Evolutionary conservation across 2,329 filamentous ascomycete species (phyloP).

Genomic region (Arthrobotrys megalospora): DNA sequence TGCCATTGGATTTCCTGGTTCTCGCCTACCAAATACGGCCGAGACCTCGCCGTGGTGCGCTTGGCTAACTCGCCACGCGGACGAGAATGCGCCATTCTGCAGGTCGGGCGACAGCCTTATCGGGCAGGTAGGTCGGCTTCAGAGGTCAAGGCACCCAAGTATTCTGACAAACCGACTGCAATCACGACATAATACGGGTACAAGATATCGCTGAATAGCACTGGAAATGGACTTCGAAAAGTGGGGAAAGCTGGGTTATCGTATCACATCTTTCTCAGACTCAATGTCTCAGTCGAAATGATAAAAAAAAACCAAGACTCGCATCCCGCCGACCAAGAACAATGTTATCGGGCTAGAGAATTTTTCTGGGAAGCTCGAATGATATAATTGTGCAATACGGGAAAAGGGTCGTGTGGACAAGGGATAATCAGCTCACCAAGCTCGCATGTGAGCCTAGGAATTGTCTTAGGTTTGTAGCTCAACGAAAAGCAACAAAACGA

Average conservation of each 20-base stretch:
- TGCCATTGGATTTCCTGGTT: conserved; percentile 15
- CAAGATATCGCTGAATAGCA: neutral
- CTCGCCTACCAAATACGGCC: conserved; percentile 49
- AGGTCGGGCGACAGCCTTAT: conserved; percentile 50
- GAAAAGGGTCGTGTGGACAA: conserved; percentile 17
- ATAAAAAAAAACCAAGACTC: conserved; percentile 9
- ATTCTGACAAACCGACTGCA: neutral
- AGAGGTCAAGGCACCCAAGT: conserved; percentile 26
- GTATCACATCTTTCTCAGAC: neutral
- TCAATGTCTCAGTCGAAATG: conserved; percentile 4
- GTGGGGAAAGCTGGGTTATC: conserved; percentile 5
- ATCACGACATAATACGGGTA: neutral
- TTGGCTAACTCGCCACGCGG: conserved; percentile 51
- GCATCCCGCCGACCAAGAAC: conserved; percentile 15
- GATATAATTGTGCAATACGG: conserved; percentile 6
- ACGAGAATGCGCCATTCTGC: conserved; percentile 49
- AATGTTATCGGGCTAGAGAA: conserved; percentile 32
- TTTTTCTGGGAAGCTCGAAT: conserved; percentile 39
- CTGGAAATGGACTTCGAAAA: neutral
- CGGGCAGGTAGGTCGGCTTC: conserved; percentile 38
- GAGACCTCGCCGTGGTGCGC: conserved; percentile 18
- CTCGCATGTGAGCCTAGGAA: conserved; percentile 15
- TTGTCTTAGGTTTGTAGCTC: neutral
- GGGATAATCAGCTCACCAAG: conserved; percentile 22
- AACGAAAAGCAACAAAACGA: conserved; percentile 2